Percentiles rank a stretch among this genome's conserved stretches.
Evolutionary conservation across 2,329 filamentous ascomycete species (phyloP).

Genomic region (Aspergillus sp.): DNA sequence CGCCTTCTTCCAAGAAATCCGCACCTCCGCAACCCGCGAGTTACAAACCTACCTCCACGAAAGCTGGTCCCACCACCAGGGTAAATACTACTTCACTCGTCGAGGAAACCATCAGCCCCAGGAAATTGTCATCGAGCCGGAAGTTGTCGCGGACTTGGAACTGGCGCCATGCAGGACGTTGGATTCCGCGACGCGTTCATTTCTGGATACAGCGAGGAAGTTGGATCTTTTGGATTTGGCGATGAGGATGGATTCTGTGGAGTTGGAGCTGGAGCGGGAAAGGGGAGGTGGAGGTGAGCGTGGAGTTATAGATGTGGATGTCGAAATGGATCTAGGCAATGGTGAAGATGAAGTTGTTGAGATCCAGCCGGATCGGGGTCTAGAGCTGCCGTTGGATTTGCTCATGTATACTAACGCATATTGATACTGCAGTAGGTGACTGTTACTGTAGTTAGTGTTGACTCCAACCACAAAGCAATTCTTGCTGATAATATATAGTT

Average conservation of each 20-base stretch:
- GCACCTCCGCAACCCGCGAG: conserved; percentile 40
- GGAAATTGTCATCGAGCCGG: conserved; percentile 43
- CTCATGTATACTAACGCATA: too few relatives aligned
- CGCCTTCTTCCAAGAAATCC: conserved; percentile 24
- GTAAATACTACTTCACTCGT: conserved; percentile 47
- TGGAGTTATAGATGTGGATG: too few relatives aligned
- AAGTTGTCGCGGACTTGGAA: conserved; percentile 20
- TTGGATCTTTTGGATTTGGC: conserved; percentile 15
- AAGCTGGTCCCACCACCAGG: conserved; percentile 48
- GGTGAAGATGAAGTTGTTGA: too few relatives aligned
- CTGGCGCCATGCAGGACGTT: conserved; percentile 21
- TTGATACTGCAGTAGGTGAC: too few relatives aligned
- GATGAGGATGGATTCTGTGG: background rate
- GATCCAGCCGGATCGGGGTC: too few relatives aligned
- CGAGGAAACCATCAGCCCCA: conserved; percentile 45
- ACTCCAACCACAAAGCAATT: too few relatives aligned
- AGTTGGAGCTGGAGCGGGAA: too few relatives aligned
- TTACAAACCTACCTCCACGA: conserved; percentile 44
- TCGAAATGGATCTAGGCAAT: background rate
- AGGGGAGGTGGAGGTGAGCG: too few relatives aligned
- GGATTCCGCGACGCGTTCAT: conserved; percentile 16
- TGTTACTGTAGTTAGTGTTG: too few relatives aligned
- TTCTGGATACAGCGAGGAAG: conserved; percentile 10
- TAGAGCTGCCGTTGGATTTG: too few relatives aligned
- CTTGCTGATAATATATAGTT: too few relatives aligned